These are phyloP conservation scores for Aspergillus wentii DNA, from an alignment of 495 filamentous ascomycete genomes.

Conservation along the genomic window DNA sequence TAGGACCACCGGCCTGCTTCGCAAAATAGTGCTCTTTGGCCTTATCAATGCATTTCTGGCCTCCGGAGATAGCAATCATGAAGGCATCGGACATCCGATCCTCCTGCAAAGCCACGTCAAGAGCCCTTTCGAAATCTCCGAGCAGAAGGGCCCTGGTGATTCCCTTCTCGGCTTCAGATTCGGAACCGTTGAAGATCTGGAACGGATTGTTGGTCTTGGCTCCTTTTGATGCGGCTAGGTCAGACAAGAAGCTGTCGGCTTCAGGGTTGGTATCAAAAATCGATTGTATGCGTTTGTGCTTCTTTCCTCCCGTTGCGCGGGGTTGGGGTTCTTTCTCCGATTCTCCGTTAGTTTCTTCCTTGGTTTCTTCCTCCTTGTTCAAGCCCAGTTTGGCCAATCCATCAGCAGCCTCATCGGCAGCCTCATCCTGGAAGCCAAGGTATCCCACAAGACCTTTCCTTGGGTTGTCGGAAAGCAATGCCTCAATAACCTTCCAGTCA, in stretches of 20 bases:
- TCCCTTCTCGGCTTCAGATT: conserved; percentile 73
- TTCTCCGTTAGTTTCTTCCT: conserved; percentile 44
- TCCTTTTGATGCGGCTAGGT: conserved; percentile 70
- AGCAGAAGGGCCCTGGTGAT: conserved; percentile 86
- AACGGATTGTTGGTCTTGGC: conserved; percentile 85
- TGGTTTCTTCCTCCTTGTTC: conserved; percentile 25
- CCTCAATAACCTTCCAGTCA: conserved; percentile 91
- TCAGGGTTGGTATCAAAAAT: conserved; percentile 78
- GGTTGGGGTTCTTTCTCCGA: conserved; percentile 33
- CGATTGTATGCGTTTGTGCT: conserved; percentile 65
- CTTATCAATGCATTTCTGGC: conserved; percentile 89
- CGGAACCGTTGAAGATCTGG: conserved; percentile 72
- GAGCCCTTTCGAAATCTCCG: conserved; percentile 85
- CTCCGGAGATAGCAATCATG: conserved; percentile 95
- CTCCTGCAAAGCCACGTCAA: conserved; percentile 82
- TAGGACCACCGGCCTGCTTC: conserved; percentile 74
- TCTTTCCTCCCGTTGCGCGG: conserved; percentile 37
- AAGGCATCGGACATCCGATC: conserved; percentile 92
- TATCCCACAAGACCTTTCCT: conserved; percentile 77
- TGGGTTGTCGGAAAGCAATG: conserved; percentile 76
- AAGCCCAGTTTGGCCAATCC: conserved; percentile 41
- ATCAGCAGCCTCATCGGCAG: conserved; percentile 46
- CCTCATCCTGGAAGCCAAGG: conserved; percentile 71
- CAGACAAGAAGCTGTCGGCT: conserved; percentile 75
- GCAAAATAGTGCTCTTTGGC: conserved; percentile 89